Evolutionary conservation across 2,329 filamentous ascomycete species (phyloP), one percentile per base, ranked within the genome.

Genomic region (Aspergillus sp.): DNA sequence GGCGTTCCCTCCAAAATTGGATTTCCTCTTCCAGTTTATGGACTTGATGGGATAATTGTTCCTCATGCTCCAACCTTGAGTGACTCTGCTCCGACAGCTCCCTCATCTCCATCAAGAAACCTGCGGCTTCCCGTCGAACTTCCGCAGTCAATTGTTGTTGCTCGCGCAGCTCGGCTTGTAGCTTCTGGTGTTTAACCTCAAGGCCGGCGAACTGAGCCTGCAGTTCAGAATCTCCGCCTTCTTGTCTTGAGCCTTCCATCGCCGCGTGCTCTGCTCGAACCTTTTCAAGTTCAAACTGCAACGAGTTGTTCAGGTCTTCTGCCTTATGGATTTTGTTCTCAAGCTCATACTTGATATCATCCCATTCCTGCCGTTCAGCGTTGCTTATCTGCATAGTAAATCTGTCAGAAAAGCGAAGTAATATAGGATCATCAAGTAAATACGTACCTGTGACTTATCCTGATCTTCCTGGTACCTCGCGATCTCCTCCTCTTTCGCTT

Each of bases 71-170:
- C 73, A 90, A 89, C 6, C 89, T 87, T 11, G 87, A 83, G 62
- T 86, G 87, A 67, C 89, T 95, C 65, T 92, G 88, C 64, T 91
- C 84, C 5, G 93, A 96, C 47, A 98, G 82, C 46, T 85, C 80
- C 61, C 90, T 87, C 95, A 98, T 99, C 74, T 99, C 95, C 61
- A 85, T 83, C 44, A 99, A 76, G 71, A 93, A 96, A 50, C 87
- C 84, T 56, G 90, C 87, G 0, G 93, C 92, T 76, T 97, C 91
- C 54, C 84, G 85, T 22, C 90, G 86, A 33, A 97, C 95, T 68
- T 96, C 90, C 60, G 96, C 89, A 0, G 92, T 96, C 2, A 95
- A 84, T 57, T 89, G 83, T 64, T 91, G 88, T 72, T 98, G 93
- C 62, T 93, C 83, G 52, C 80, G 78, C 20, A 93, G 76, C 30